These are phyloP conservation scores for Xylariaceae sp. DNA, from an alignment of 2,329 filamentous ascomycete genomes.

Conservation along the genomic window DNA sequence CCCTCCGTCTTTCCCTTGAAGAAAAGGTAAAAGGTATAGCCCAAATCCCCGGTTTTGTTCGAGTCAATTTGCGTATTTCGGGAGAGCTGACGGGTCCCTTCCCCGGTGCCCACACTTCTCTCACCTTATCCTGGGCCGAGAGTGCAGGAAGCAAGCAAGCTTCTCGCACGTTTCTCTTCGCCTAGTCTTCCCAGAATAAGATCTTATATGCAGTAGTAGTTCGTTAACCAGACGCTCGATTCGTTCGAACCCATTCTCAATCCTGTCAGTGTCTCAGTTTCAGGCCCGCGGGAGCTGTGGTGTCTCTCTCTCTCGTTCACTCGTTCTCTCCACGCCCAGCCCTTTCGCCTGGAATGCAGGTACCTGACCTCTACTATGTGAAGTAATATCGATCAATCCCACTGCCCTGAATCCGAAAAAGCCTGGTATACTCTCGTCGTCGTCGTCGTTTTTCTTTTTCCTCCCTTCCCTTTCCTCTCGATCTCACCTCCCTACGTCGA, in stretches of 20 bases:
- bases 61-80: neutral
- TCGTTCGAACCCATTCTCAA: constrained; percentile 1
- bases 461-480: neutral
- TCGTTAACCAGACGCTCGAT: neutral
- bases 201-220: constrained; percentile 20
- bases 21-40: no score
- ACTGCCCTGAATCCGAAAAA: neutral
- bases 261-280: neutral
- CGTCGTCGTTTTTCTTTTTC: neutral
- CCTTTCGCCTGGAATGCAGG: neutral
- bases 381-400: neutral
- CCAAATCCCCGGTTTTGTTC: neutral
- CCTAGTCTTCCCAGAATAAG: constrained; percentile 2
- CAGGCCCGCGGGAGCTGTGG: constrained; percentile 2
- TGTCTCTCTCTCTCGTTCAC: neutral
- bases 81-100: no score
- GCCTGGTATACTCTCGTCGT: neutral
- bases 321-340: neutral
- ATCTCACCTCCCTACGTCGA: constrained; percentile 23
- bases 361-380: neutral
- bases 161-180: neutral
- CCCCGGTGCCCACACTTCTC: neutral
- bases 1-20: no score
- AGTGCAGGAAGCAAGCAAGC: neutral
- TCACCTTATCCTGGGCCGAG: neutral